Percentiles rank a stretch among this genome's conserved stretches.
Conservation (phyloP, 805 yeast genomes). For the Pichia deserticola region DNA sequence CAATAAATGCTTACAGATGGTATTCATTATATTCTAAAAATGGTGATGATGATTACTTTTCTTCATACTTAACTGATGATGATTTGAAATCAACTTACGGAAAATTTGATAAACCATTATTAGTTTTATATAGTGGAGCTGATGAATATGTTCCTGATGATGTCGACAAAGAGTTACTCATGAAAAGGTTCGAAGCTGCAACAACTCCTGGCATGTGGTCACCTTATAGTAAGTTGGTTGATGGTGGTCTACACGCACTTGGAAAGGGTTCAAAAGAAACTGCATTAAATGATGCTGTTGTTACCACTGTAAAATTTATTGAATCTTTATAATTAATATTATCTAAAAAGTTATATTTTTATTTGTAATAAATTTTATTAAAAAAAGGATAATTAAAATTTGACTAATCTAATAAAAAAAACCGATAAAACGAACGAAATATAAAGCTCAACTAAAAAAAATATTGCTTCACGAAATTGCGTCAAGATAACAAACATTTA, state of each 20-base stretch:
- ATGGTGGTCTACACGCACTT: conserved; percentile 54
- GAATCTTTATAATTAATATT: not conserved
- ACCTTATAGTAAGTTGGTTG: conserved; percentile 41
- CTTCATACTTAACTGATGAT: conserved; percentile 44
- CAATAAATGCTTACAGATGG: conserved; percentile 67
- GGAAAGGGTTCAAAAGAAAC: conserved; percentile 32
- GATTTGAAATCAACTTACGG: conserved; percentile 48
- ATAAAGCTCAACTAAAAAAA: too few relatives aligned
- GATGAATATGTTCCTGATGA: conserved; percentile 58
- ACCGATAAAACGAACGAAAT: too few relatives aligned
- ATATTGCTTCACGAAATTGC: too few relatives aligned
- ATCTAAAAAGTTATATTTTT: too few relatives aligned
- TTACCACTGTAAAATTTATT: conserved; percentile 12
- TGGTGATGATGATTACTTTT: conserved; percentile 77
- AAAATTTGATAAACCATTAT: conserved; percentile 36
- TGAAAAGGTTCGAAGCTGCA: conserved; percentile 41
- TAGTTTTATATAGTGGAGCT: conserved; percentile 49
- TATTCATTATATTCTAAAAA: conserved; percentile 45
- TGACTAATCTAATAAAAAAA: too few relatives aligned
- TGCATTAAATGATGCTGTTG: conserved; percentile 11
- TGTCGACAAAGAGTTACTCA: conserved; percentile 41
- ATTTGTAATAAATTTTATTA: too few relatives aligned
- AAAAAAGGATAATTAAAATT: too few relatives aligned
- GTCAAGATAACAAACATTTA: too few relatives aligned
- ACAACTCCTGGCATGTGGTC: conserved; percentile 44